phyloP scores from a whole-genome alignment of 225 moss, liverwort and hornwort genomes.

The Thuidium tamariscinum region DNA sequence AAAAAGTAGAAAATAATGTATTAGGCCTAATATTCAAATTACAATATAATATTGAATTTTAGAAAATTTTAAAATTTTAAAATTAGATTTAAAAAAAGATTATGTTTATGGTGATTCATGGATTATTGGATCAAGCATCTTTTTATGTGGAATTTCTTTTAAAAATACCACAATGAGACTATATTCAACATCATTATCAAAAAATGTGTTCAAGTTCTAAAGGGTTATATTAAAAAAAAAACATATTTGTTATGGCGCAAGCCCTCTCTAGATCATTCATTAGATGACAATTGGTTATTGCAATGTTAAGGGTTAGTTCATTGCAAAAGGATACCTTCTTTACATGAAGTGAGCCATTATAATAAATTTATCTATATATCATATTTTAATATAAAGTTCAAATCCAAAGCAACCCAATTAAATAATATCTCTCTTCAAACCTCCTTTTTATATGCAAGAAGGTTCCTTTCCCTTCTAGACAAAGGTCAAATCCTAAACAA shows the following conservation, averaged over 20 bases:
- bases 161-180: background rate
- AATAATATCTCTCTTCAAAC: too few relatives aligned
- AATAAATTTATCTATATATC: too few relatives aligned
- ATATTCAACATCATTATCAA: background rate
- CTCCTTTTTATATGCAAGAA: background rate
- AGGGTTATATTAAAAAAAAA: background rate
- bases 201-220: background rate
- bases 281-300: background rate
- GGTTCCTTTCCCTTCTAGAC: background rate
- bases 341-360: too few relatives aligned
- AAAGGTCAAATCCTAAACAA: background rate
- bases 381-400: background rate
- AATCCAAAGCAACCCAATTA: too few relatives aligned
- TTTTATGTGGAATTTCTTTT: background rate
- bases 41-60: background rate
- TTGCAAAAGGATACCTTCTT: background rate
- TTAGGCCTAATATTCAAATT: background rate
- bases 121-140: rapidly evolving
- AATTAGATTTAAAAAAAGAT: rapidly evolving
- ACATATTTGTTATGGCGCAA: background rate
- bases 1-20: background rate
- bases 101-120: too few relatives aligned
- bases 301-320: background rate
- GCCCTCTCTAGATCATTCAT: background rate
- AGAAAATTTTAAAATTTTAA: background rate